These are phyloP conservation scores for Aspergillus sp. DNA, from an alignment of 2,329 filamentous ascomycete genomes.

Conservation along the genomic window DNA sequence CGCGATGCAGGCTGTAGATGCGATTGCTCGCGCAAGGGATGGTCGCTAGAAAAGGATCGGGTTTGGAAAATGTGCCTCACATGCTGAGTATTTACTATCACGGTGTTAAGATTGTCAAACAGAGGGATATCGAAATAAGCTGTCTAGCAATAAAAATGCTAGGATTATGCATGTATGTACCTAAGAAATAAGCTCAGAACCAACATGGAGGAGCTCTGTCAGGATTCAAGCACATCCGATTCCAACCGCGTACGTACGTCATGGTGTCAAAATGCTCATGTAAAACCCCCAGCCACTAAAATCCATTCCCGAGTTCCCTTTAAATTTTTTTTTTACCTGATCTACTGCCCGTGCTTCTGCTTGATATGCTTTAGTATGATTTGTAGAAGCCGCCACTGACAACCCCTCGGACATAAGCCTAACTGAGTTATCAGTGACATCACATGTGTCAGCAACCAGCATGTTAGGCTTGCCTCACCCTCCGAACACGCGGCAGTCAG, in stretches of 20 bases:
- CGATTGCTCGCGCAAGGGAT: conserved; percentile 18
- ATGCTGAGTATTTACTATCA: not conserved
- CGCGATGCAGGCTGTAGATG: conserved; percentile 27
- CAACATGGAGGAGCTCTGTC: not conserved
- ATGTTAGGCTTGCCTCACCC: not conserved
- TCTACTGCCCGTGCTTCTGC: not conserved
- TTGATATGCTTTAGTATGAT: not conserved
- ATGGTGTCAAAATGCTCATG: not conserved
- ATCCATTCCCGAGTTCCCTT: not conserved
- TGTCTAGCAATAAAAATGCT: not conserved
- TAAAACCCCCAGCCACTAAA: not conserved
- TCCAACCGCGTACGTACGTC: not conserved
- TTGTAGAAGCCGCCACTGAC: not conserved
- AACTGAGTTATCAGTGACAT: not conserved
- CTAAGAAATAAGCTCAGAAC: not conserved
- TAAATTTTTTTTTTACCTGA: not conserved
- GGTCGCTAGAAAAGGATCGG: not conserved
- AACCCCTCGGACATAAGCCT: not conserved
- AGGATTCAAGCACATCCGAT: not conserved
- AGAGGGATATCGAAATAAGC: not conserved
- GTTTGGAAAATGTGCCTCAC: not conserved
- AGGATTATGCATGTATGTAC: not conserved
- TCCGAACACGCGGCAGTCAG: not conserved
- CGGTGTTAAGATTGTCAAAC: conserved; percentile 1
- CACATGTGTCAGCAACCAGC: not conserved